Evolutionary conservation across 768 basidiomycete genomes (phyloP), one percentile per base, ranked within the genome.

Genomic region (Auricularia cornea): DNA sequence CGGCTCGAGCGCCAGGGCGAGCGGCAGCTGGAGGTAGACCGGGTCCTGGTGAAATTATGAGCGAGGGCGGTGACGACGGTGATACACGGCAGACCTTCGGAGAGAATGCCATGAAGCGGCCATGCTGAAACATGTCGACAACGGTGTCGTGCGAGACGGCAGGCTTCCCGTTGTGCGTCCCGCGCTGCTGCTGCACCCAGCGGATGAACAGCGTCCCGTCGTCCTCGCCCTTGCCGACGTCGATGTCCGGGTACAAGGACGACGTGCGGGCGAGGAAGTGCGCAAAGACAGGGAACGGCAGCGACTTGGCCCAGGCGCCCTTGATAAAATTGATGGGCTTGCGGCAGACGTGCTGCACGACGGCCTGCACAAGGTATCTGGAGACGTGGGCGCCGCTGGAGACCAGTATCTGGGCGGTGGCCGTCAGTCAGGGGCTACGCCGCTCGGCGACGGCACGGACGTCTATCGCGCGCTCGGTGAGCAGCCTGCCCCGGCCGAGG

Each of bases 71-170:
- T n/a, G n/a, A n/a, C n/a, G n/a, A n/a, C n/a, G n/a, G n/a, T 64
- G 61, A 51, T 51, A 66, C 20, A 40, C 18, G 8, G 38, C 74
- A 63, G 69, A 89, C 88, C 81, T 83, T 88, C 70, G 79, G 79
- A 63, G 81, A 84, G 72, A 91, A 91, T 31, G 90, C 89, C 63
- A 90, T 89, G 72, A 92, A 91, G 88, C 85, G 83, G 68, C 87
- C 90, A 69, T 82, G 86, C 72, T 87, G 83, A 64, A 92, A 76
- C 44, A 90, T 81, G 44, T 84, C 85, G 61, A 79, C 80, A 64
- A 90, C 80, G 38, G 77, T 80, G 66, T 89, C 87, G 16, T 8
- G 6, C 44, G 44, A 5, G 16, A 48, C 44, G 35, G 35, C 10
- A 12, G 16, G 44, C 44, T 48, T 48, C 11, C 16, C 16, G 44